Base-by-base conservation (phyloP, 176 grass and related monocot genomes). In the Zoysia pacifica region DNA sequence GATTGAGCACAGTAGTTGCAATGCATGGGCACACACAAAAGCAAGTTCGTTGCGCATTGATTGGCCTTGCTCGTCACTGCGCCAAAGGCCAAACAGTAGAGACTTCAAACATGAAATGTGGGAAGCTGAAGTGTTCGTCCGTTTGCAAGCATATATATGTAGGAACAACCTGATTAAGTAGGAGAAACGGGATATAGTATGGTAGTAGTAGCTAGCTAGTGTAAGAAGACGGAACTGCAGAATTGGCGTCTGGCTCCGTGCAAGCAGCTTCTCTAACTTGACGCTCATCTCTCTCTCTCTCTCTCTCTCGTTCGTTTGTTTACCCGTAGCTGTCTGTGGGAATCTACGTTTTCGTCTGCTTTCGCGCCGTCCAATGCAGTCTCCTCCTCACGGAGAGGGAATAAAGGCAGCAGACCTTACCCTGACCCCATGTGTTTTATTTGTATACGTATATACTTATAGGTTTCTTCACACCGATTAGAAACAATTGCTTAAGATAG, bases 291-390 rank as follows among this genome's bases (percentile, higher is more conserved):
- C 62, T 65, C 19, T 14, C 14, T 43, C 74, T 11, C 43, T 51
- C 62, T 65, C 19, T 14, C 14, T 43, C 74, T 58, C 61, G 11
- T 4, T 37, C 9, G 46, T 73, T 90, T 83, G 85, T 85, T 80
- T 84, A 87, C 14, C 83, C 50, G 73, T 97, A 90, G 20, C 72
- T 86, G 80, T 93, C 87, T 16, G 14, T 77, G 86, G 88, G 93
- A 97, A 97, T 97, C 93, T 93, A 77, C 77, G 63, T 91, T 97
- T 86, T 85, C 70, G 80, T 93, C 83, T 87, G 83, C 93, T 97
- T 97, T 97, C 28, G 58, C 64, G 52, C 49, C 59, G 16, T 84
- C 83, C 90, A 78, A 93, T 85, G 93, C 86, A 89, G 86, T 74
- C 81, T 74, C 55, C 75, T 67, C 71, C 45, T 78, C 72, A 74